Evolutionary conservation across 2,329 filamentous ascomycete genomes (phyloP).

Genomic region (Colletotrichum acutatum): DNA sequence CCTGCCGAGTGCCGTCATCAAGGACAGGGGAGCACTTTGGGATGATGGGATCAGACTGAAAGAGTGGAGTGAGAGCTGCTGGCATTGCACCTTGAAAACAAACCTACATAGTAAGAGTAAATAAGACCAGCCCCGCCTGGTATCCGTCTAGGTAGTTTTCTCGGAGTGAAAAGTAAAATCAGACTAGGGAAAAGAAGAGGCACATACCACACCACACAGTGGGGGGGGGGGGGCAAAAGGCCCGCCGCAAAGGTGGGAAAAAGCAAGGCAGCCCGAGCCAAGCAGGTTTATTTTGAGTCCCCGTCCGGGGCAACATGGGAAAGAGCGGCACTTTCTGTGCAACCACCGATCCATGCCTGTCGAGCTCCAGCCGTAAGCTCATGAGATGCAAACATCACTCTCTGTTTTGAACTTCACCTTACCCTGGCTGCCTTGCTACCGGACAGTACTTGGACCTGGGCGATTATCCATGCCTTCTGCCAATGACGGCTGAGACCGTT

Average conservation of each 20-base stretch:
- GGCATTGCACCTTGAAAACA: neutral
- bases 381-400: too few relatives aligned
- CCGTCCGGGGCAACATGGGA: neutral
- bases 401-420: neutral
- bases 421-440: neutral
- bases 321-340: neutral
- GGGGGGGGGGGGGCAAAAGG: too few relatives aligned
- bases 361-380: too few relatives aligned
- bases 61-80: neutral
- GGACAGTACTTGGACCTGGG: neutral
- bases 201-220: too few relatives aligned
- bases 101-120: too few relatives aligned
- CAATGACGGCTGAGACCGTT: neutral
- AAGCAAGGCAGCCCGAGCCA: neutral
- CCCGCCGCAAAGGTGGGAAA: too few relatives aligned
- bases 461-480: neutral
- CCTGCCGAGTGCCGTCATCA: constrained; percentile 18
- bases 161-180: too few relatives aligned
- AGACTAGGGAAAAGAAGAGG: too few relatives aligned
- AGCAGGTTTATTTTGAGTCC: neutral
- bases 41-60: neutral
- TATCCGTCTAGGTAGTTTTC: neutral
- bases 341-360: neutral
- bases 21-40: neutral
- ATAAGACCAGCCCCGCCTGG: neutral